phyloP scores from a whole-genome alignment of 2,329 filamentous ascomycete genomes.

The Diaporthe eres region DNA sequence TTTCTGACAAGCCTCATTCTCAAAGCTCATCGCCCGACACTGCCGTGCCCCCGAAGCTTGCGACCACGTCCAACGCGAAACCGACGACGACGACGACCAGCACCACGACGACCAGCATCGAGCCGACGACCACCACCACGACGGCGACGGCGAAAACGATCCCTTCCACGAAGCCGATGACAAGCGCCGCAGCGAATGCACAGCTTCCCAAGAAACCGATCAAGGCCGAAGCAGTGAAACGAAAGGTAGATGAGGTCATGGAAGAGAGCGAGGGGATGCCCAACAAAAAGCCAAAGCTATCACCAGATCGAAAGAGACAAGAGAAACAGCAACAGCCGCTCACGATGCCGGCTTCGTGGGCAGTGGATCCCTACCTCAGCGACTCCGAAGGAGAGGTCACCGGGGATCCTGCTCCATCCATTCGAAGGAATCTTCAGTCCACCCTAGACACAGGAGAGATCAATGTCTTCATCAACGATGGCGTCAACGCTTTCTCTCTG shows the following conservation, averaged over 20 bases:
- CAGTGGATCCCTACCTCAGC: neutral
- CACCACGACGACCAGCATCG: no score
- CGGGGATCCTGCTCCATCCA: neutral
- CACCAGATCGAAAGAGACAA: neutral
- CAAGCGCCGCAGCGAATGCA: neutral
- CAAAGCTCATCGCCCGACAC: no score
- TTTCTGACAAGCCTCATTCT: no score
- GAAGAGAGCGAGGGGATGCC: neutral
- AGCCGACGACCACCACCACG: no score
- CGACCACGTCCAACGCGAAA: no score
- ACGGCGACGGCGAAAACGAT: neutral
- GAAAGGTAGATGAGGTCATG: neutral
- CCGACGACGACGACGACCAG: no score
- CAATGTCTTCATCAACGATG: neutral
- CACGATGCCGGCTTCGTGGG: neutral
- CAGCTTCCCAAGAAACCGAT: neutral
- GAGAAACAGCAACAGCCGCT: neutral
- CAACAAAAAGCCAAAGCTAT: neutral
- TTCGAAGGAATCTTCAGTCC: neutral
- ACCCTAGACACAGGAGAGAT: neutral
- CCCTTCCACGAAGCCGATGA: no score
- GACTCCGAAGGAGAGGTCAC: neutral
- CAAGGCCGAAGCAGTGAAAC: neutral
- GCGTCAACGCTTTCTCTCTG: neutral
- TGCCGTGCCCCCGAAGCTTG: no score